Evolutionary conservation across 2,329 filamentous ascomycete species (phyloP).

Genomic region (Leptodontidium sp.): DNA sequence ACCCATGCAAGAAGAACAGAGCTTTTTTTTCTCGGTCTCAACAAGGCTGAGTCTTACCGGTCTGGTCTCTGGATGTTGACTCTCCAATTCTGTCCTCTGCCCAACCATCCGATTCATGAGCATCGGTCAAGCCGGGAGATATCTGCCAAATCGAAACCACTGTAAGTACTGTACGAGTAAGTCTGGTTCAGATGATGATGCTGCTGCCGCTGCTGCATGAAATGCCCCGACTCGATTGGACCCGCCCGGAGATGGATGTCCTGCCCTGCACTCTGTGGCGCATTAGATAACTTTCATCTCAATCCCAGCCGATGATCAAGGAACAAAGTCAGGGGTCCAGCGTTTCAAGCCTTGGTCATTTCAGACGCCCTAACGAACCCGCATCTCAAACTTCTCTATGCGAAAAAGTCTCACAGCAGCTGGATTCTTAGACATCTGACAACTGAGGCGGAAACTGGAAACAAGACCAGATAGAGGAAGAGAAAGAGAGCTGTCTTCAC

Average conservation of each 20-base stretch:
- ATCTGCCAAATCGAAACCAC: background rate
- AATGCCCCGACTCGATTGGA: constrained; percentile 15
- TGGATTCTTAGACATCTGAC: background rate
- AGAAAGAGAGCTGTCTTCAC: background rate
- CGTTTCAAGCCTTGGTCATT: constrained; percentile 32
- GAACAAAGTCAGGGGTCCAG: constrained; percentile 27
- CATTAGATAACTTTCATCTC: constrained; percentile 28
- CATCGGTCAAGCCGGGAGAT: background rate
- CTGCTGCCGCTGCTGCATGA: constrained; percentile 12
- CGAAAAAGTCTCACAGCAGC: background rate
- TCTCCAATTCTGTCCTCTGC: background rate
- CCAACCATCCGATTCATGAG: background rate
- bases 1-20: background rate
- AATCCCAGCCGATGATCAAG: constrained; percentile 33
- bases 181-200: background rate
- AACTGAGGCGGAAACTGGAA: constrained; percentile 1
- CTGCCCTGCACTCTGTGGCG: constrained; percentile 22
- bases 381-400: constrained; percentile 9
- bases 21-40: background rate
- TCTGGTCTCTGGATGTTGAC: background rate
- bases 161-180: background rate
- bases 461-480: background rate
- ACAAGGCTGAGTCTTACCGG: constrained; percentile 12
- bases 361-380: constrained; percentile 7
- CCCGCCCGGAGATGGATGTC: background rate